Conservation (phyloP, 352 stramenopile genomes). For the Phytophthora quininea region DNA sequence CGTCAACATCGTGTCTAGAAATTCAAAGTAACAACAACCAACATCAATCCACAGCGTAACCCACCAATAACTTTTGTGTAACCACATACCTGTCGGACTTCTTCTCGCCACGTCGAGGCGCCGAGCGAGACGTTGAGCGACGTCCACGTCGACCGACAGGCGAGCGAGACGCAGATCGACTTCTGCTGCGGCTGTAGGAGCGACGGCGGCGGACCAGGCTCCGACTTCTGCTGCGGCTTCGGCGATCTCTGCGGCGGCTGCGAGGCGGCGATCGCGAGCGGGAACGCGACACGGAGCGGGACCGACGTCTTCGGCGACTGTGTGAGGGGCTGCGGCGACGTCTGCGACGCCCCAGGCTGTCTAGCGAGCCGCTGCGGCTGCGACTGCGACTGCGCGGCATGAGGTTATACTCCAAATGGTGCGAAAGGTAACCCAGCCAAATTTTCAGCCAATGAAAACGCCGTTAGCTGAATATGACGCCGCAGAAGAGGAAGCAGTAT, state of each 20-base stretch:
- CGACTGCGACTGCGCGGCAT: slow-evolving; percentile 7
- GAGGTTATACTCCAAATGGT: not conserved
- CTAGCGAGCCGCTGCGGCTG: slow-evolving; percentile 64
- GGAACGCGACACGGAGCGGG: slow-evolving; percentile 38
- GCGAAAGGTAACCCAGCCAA: too few relatives aligned
- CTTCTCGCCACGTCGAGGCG: slow-evolving; percentile 7
- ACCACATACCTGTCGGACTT: slow-evolving; percentile 26
- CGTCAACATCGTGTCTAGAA: not conserved
- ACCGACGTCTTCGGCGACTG: slow-evolving; percentile 28
- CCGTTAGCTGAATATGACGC: not conserved
- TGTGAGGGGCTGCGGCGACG: slow-evolving; percentile 25
- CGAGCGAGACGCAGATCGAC: slow-evolving; percentile 24
- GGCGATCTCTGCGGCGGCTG: slow-evolving; percentile 30
- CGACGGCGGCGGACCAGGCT: slow-evolving; percentile 15
- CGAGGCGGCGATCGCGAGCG: slow-evolving; percentile 41
- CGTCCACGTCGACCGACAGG: slow-evolving; percentile 4
- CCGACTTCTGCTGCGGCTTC: slow-evolving; percentile 9
- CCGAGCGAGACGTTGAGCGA: slow-evolving; percentile 18
- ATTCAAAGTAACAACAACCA: not conserved
- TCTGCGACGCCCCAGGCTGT: slow-evolving; percentile 60
- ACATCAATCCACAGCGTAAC: not conserved
- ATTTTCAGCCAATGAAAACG: too few relatives aligned
- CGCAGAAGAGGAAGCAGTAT: slow-evolving; percentile 22
- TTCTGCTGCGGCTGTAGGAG: slow-evolving; percentile 34
- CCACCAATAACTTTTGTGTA: not conserved